Evolutionary conservation across 768 basidiomycete genomes (phyloP), one percentile per base, ranked within the genome.

Genomic region (Naganishia vaughanmartiniae): DNA sequence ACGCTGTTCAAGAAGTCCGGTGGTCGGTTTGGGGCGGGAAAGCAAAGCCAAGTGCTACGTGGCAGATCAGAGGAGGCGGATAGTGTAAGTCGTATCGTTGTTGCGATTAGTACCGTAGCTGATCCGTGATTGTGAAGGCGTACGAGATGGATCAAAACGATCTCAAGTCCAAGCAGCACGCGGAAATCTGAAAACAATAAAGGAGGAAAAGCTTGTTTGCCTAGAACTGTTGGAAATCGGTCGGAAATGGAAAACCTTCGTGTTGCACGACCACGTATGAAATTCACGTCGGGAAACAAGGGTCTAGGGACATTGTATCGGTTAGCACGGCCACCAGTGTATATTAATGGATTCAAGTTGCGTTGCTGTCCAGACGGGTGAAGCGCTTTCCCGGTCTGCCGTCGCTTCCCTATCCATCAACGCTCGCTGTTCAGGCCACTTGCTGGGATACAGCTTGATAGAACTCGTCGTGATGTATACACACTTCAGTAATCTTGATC

Each of bases 201-300:
- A 76, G 21, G 77, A 79, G 63, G 39, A 46, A 24, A 26, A 21
- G 17, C n/a, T 51, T 14, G 17, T 15, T 42, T 15, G 42, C 42
- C 7, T 42, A 15, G 15, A 6, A 12, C 36, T 36, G 7, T 42
- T 9, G 15, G 15, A 42, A 42, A 7, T 42, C 7, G 42, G 42
- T 11, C 42, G 42, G 5, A 7, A 42, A 51, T 26, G 48, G 24
- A 24, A 26, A 51, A 24, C n/a, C n/a, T n/a, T n/a, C n/a, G 14
- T 24, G 4, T 24, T 7, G 48, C 48, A n/a, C n/a, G 24, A 24
- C 24, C 14, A 21, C 46, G 46, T 51, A n/a, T 4, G 2, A 4
- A 51, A 51, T 24, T n/a, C 3, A n/a, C 24, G 4, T 51, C 21
- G 48, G 24, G 21, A 51, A 51, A 26, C 17, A 51, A 17, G 21